Evolutionary conservation across 2,329 filamentous ascomycete species (phyloP).

Genomic region (Fusarium sp.): DNA sequence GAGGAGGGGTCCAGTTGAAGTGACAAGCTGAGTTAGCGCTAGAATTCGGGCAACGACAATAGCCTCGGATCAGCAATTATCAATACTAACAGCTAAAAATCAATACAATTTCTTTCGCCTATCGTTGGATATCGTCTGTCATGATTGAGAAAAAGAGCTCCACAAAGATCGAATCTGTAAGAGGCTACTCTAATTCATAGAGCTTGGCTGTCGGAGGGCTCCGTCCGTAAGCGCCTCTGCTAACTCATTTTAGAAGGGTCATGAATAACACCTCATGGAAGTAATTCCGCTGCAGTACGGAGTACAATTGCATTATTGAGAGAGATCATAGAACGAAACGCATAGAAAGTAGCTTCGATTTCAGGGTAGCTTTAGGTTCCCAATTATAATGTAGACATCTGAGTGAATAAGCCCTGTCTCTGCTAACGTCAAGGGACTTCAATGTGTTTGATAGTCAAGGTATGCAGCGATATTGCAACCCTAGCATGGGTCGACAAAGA

Average conservation of each 20-base stretch:
- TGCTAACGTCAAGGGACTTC: background rate
- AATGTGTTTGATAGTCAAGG: too few relatives aligned
- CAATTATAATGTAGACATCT: too few relatives aligned
- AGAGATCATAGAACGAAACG: background rate
- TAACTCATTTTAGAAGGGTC: slow-evolving; percentile 19
- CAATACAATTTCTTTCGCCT: slow-evolving; percentile 5
- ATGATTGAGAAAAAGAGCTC: slow-evolving; percentile 25
- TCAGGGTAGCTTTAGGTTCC: too few relatives aligned
- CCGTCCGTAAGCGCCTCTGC: slow-evolving; percentile 33
- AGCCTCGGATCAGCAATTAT: slow-evolving; percentile 26
- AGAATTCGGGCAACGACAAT: slow-evolving; percentile 3
- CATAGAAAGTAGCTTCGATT: background rate
- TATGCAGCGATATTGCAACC: too few relatives aligned
- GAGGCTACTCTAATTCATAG: slow-evolving; percentile 19
- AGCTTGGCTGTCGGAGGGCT: slow-evolving; percentile 41
- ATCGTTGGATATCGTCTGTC: slow-evolving; percentile 24
- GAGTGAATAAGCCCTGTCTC: background rate
- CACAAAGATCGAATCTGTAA: slow-evolving; percentile 18
- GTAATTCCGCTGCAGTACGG: slow-evolving; percentile 18
- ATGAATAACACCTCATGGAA: slow-evolving; percentile 9
- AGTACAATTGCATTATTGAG: background rate
- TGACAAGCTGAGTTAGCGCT: slow-evolving; percentile 22
- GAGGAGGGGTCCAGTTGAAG: slow-evolving; percentile 24
- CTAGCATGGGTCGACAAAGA: background rate
- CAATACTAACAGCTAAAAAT: slow-evolving; percentile 1